A percentile compares a stretch with the other conserved stretches of the same genome.
These are phyloP conservation scores for Alisma plantagoaquatica DNA, from an alignment of 106 monocot species.

Conservation along the genomic window DNA sequence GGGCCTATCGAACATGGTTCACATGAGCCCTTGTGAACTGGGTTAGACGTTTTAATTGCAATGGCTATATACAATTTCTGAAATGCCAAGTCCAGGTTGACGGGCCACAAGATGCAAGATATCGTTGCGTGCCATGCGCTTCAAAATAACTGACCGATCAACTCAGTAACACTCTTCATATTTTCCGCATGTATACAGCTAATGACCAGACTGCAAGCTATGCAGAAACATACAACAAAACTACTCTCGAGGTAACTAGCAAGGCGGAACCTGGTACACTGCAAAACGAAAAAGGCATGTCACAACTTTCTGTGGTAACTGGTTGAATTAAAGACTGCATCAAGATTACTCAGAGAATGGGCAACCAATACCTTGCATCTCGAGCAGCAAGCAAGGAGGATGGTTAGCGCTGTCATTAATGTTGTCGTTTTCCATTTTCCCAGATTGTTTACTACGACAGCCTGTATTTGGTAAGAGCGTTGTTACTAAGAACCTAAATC, in stretches of 20 bases:
- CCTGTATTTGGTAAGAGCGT: slow-evolving; percentile 26
- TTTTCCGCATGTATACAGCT: slow-evolving; percentile 71
- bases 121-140: too few relatives aligned
- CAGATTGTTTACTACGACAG: slow-evolving; percentile 86
- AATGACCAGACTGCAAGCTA: slow-evolving; percentile 79
- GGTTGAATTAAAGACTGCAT: not conserved
- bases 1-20: too few relatives aligned
- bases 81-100: too few relatives aligned
- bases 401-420: slow-evolving; percentile 85
- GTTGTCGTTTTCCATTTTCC: slow-evolving; percentile 98
- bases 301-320: not conserved
- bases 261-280: slow-evolving; percentile 35
- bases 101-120: too few relatives aligned
- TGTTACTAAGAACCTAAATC: too few relatives aligned
- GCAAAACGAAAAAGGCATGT: not conserved
- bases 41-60: too few relatives aligned
- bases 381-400: slow-evolving; percentile 70
- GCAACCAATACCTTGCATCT: slow-evolving; percentile 76
- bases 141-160: too few relatives aligned
- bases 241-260: slow-evolving; percentile 50
- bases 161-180: slow-evolving; percentile 71
- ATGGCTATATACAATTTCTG: too few relatives aligned
- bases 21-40: too few relatives aligned
- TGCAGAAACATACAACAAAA: slow-evolving; percentile 68
- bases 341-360: not conserved